Evolutionary conservation across 2,329 filamentous ascomycete species (phyloP).

Genomic region (Helotiales sp.): DNA sequence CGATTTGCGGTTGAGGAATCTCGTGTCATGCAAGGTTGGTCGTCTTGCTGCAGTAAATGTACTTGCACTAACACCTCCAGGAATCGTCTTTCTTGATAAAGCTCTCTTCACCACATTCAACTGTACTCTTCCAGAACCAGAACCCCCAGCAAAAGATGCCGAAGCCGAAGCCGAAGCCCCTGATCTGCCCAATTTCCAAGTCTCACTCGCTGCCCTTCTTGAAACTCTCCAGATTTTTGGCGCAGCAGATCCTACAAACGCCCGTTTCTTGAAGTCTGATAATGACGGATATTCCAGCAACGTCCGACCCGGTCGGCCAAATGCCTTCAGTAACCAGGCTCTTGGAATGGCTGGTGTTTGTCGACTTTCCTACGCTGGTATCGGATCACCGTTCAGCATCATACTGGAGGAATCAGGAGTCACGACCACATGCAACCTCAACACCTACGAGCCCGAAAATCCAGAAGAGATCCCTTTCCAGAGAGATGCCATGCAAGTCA

Average conservation of each 20-base stretch:
- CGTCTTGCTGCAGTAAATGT: neutral
- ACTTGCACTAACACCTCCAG: slow-evolving; percentile 46
- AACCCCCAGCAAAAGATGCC: slow-evolving; percentile 48
- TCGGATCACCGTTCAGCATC: slow-evolving; percentile 81
- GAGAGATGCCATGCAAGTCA: slow-evolving; percentile 78
- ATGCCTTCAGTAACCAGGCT: slow-evolving; percentile 82
- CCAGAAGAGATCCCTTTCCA: slow-evolving; percentile 88
- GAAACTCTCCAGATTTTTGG: slow-evolving; percentile 97
- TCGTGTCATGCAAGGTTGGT: slow-evolving; percentile 85
- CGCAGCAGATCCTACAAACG: slow-evolving; percentile 68
- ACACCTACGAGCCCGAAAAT: slow-evolving; percentile 80
- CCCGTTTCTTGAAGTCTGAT: slow-evolving; percentile 61
- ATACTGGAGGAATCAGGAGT: slow-evolving; percentile 85
- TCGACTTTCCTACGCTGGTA: slow-evolving; percentile 75
- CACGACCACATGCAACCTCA: slow-evolving; percentile 86
- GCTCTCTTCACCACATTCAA: slow-evolving; percentile 85
- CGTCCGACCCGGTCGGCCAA: slow-evolving; percentile 64
- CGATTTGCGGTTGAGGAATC: slow-evolving; percentile 88
- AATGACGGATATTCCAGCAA: slow-evolving; percentile 66
- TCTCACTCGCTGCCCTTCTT: slow-evolving; percentile 84
- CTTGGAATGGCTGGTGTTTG: slow-evolving; percentile 87
- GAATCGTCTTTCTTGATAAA: slow-evolving; percentile 84
- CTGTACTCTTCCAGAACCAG: slow-evolving; percentile 58
- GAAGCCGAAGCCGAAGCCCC: slow-evolving; percentile 46
- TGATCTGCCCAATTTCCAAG: slow-evolving; percentile 75